Conservation (phyloP, 2,329 filamentous ascomycete genomes). For the Fusarium sp. region DNA sequence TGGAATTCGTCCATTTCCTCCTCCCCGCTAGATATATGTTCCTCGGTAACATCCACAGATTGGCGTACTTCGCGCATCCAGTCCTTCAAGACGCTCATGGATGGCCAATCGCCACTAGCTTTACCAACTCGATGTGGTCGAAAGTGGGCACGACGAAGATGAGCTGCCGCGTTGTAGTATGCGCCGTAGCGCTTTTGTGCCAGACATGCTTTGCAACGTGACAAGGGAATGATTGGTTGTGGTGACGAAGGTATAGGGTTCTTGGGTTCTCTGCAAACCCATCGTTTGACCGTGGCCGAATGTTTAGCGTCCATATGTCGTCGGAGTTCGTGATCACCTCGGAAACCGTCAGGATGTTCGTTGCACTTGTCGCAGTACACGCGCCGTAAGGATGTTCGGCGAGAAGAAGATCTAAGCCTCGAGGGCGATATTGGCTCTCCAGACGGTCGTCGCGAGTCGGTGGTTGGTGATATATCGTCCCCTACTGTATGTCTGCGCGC, state of each 20-base stretch:
- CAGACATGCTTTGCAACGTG: conserved; percentile 64
- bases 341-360: conserved; percentile 84
- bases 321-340: conserved; percentile 85
- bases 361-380: conserved; percentile 80
- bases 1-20: conserved; percentile 58
- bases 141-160: conserved; percentile 65
- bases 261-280: conserved; percentile 63
- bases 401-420: conserved; percentile 54
- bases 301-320: conserved; percentile 70
- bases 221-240: conserved; percentile 60
- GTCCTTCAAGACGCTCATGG: conserved; percentile 64
- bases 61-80: conserved; percentile 68
- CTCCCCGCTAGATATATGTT: conserved; percentile 58
- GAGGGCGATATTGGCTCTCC: conserved; percentile 54
- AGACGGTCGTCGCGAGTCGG: conserved; percentile 44
- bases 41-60: conserved; percentile 56
- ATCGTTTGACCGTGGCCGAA: conserved; percentile 62
- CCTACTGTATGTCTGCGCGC: conserved; percentile 39
- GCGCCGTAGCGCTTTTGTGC: conserved; percentile 65
- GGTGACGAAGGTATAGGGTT: conserved; percentile 48
- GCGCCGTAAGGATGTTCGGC: conserved; percentile 68
- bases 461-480: conserved; percentile 35
- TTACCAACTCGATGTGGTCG: conserved; percentile 63
- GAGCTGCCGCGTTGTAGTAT: conserved; percentile 67
- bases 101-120: conserved; percentile 65